A percentile compares a stretch with the other conserved stretches of the same genome.
Conservation (phyloP, 805 yeast species). For the Yarrowia sp. region DNA sequence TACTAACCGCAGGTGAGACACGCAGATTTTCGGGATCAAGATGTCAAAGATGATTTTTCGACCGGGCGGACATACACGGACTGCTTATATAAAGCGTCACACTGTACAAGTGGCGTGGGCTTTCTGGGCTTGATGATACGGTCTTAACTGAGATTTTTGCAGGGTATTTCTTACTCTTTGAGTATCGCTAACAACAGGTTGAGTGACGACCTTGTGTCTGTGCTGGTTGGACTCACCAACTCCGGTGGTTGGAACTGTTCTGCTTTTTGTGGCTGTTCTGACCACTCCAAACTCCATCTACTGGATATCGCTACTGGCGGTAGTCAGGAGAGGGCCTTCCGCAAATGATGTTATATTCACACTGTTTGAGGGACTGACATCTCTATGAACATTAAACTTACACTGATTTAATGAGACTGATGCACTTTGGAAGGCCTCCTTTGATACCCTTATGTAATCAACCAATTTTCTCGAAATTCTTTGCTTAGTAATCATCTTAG, state of each 20-base stretch:
- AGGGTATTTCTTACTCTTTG: background rate
- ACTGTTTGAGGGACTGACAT: slow-evolving; percentile 39
- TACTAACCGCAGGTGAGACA: slow-evolving; percentile 37
- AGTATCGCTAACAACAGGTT: slow-evolving; percentile 9
- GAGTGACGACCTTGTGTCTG: too few relatives aligned
- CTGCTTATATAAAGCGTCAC: slow-evolving; percentile 27
- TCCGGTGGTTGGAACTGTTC: background rate
- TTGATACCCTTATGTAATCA: slow-evolving; percentile 4
- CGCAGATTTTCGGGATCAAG: background rate
- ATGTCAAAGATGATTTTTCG: slow-evolving; percentile 32
- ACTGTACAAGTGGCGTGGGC: slow-evolving; percentile 35
- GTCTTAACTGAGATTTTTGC: slow-evolving; percentile 29
- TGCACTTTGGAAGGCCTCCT: slow-evolving; percentile 21
- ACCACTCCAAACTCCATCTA: slow-evolving; percentile 2
- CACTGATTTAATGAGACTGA: slow-evolving; percentile 39
- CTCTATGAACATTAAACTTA: slow-evolving; percentile 33
- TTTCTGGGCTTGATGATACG: slow-evolving; percentile 29
- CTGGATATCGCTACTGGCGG: slow-evolving; percentile 35
- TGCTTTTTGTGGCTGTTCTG: background rate
- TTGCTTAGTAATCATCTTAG: background rate
- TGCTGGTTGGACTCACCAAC: too few relatives aligned
- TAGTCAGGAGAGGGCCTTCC: slow-evolving; percentile 27
- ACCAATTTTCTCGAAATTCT: too few relatives aligned
- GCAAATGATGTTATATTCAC: slow-evolving; percentile 38
- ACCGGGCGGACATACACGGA: slow-evolving; percentile 37